Evolutionary conservation across 129 eudicot species (phyloP).

Genomic region (Calendula officinalis): DNA sequence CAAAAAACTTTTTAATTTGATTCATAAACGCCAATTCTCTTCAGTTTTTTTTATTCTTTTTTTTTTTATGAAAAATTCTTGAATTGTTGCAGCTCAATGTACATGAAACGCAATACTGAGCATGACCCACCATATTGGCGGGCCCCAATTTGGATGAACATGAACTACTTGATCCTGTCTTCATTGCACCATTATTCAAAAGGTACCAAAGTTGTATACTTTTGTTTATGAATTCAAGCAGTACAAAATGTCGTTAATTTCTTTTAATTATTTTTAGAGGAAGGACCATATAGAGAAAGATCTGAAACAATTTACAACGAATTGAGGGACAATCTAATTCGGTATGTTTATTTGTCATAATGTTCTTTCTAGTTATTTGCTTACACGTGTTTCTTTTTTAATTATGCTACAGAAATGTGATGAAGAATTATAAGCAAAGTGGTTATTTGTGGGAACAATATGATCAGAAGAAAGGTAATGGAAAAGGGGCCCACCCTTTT

Average conservation of each 20-base stretch:
- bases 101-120: constrained; percentile 92
- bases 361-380: neutral
- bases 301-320: constrained; percentile 70
- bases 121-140: constrained; percentile 99
- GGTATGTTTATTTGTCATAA: constrained; percentile 35
- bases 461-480: constrained; percentile 86
- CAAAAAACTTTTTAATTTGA: neutral
- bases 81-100: constrained; percentile 57
- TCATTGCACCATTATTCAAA: constrained; percentile 73
- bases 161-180: constrained; percentile 91
- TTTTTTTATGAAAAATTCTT: neutral
- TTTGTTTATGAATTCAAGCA: constrained; percentile 9
- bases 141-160: constrained; percentile 96
- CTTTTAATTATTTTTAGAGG: constrained; percentile 33
- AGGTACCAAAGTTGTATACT: constrained; percentile 38
- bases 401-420: constrained; percentile 62
- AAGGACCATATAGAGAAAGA: constrained; percentile 80
- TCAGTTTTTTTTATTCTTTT: neutral
- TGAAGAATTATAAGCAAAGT: constrained; percentile 57
- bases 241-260: neutral
- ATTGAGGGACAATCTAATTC: constrained; percentile 68
- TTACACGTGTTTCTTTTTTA: neutral
- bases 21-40: neutral
- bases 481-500: constrained; percentile 84
- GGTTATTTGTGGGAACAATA: constrained; percentile 96